Evolutionary conservation across 2,329 filamentous ascomycete species (phyloP).

Genomic region (Domatiomyces globalis): DNA sequence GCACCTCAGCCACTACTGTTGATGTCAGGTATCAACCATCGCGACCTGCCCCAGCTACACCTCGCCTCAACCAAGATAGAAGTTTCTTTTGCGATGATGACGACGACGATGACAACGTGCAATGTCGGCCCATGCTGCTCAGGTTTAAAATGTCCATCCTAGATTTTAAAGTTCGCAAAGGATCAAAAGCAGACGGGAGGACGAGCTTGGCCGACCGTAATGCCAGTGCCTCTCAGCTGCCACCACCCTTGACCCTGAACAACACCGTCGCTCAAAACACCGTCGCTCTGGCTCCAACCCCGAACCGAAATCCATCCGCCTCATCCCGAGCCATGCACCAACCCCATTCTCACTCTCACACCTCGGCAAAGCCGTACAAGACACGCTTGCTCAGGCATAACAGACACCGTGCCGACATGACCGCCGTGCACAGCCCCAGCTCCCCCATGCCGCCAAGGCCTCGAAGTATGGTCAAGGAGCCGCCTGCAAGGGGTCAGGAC

Average conservation of each 20-base stretch:
- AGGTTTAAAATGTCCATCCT: neutral
- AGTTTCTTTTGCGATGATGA: neutral
- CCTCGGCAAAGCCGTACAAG: neutral
- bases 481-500: neutral
- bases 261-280: neutral
- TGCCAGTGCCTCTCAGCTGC: neutral
- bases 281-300: too few relatives aligned
- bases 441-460: neutral
- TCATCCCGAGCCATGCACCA: neutral
- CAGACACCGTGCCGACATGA: too few relatives aligned
- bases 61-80: neutral
- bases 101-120: neutral
- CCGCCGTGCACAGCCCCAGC: neutral
- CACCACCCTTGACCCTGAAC: neutral
- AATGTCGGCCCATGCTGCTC: neutral
- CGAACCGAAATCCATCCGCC: too few relatives aligned
- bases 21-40: neutral
- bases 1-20: neutral
- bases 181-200: neutral
- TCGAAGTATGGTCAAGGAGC: neutral
- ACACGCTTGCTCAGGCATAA: neutral
- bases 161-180: neutral
- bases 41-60: neutral
- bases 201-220: neutral
- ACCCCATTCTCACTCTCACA: neutral